Base-by-base conservation (phyloP, 257 asterid species). In the Orobanche coerulescens region DNA sequence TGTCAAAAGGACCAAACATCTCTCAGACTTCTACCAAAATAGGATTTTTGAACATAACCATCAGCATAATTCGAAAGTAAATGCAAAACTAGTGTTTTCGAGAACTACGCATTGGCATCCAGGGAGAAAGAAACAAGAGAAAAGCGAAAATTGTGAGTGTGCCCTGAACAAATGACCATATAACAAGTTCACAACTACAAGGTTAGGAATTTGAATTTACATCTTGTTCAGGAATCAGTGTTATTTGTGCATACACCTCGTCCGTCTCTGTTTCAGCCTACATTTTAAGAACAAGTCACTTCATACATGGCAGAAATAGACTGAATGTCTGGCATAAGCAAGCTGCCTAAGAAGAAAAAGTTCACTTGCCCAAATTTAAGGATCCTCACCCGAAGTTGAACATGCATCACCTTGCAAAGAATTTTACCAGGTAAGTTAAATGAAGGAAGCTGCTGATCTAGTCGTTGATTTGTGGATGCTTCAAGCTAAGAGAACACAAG, bases 211-310 rank as follows among this genome's bases (percentile, higher is more conserved):
- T 58, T 33, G 54, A 19, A 46, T 74, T 76, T 78, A 91, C 98
- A 78, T 90, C 89, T 65, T 60, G 76, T 65, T 82, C 94, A 52
- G 98, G 98, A 54, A 78, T 67, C 82, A 91, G 74, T 18, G 90
- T 88, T 71, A 91, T 66, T 73, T 91, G 98, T 2, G 96, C 96
- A 73, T 84, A 91, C 50, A 91, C 98, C 82, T 91, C 96, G 62
- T 91, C 96, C 5, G 96, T 83, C 30, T 88, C 98, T 3, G 78
- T 51, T 81, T 91, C 98, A 70, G 96, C 96, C 98, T 91, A 77
- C 68, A 78, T 49, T 56, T 30, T 10, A 72, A 66, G 61, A 79
- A 33, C 46, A 60, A 64, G 8, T 25, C 25, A 43, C 59, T 54
- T 46, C 11, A 4, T 31, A 69, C 58, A 44, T 8, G 53, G 36